Base-by-base conservation (phyloP, 169 alveolate species). In the Plasmodium malariae region DNA sequence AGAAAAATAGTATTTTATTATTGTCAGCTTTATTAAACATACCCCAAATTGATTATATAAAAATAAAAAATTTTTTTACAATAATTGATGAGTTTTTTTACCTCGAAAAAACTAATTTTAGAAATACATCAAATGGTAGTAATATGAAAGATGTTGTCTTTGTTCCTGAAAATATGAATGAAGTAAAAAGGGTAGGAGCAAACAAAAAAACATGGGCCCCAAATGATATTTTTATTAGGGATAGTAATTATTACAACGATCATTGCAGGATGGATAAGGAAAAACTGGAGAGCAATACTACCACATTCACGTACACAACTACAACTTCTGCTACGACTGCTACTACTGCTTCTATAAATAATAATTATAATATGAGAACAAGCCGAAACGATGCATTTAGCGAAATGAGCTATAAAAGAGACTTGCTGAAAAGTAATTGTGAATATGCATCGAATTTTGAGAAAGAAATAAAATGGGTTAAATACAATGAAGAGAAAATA, bases 51-150 rank as follows among this genome's bases (percentile, higher is more conserved):
- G 65, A 78, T 48, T 78, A 78, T 55, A 30, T 78, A 34, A 43
- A 78, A 78, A 65, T 78, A 26, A 62, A 78, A 45, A 63, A 62
- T 28, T 78, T 78, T 63, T 49, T 78, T 28, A 21, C 74, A 4
- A 78, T 78, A 37, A 78, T 78, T 63, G 78, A 78, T 26, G 89
- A 78, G 48, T 78, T 78, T 62, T 78, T 78, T 78, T 78, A 62
- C 34, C 48, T 62, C 14, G 89, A 78, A 49, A 78, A 78, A 43
- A 74, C n/a, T n/a, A 74, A 74, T 36, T 26, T 51, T 21, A n/a
- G 26, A 45, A 71, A 32, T n/a, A 11, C 24, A n/a, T 21, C 63
- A 3, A 0, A 14, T 12, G 63, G 7, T 49, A 21, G 40, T 12
- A 43, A 63, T 2, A 2, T 21, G 14, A 45, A 28, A 69, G 37